These are phyloP conservation scores for Peronospora tabacina DNA, from an alignment of 352 stramenopile genomes.

Conservation along the genomic window DNA sequence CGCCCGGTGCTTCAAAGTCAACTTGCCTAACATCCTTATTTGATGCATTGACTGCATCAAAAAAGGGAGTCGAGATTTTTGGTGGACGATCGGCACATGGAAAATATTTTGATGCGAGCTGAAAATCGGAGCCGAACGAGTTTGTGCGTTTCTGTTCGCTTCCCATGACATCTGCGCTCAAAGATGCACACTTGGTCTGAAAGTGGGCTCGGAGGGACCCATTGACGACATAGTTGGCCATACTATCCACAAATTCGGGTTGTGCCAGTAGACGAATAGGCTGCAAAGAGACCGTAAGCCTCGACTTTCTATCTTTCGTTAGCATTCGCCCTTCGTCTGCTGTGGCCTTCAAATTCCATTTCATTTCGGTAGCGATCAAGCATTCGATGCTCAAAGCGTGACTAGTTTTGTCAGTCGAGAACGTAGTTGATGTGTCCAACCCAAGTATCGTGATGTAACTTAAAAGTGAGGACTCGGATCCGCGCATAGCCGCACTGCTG, in stretches of 20 bases:
- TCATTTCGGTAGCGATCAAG: slow-evolving; percentile 23
- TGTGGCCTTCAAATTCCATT: slow-evolving; percentile 1
- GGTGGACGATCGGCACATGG: slow-evolving; percentile 9
- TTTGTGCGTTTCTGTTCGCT: slow-evolving; percentile 10
- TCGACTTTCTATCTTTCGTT: slow-evolving; percentile 25
- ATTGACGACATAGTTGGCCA: slow-evolving; percentile 51
- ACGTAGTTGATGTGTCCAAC: slow-evolving; percentile 26
- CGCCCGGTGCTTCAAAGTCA: slow-evolving; percentile 11
- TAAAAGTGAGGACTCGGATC: slow-evolving; percentile 11
- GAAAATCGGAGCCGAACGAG: slow-evolving; percentile 20
- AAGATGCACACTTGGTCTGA: slow-evolving; percentile 17
- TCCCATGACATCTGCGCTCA: slow-evolving; percentile 7
- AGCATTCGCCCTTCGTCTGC: slow-evolving; percentile 3
- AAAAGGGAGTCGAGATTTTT: slow-evolving; percentile 47
- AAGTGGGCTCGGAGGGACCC: slow-evolving; percentile 44
- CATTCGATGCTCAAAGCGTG: slow-evolving; percentile 45
- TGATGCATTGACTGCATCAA: slow-evolving; percentile 48
- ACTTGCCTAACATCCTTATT: slow-evolving; percentile 21
- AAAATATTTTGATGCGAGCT: slow-evolving; percentile 18
- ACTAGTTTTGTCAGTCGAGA: slow-evolving; percentile 11
- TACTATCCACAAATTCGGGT: slow-evolving; percentile 51
- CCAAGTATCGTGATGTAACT: slow-evolving; percentile 55
- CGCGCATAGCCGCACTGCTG: slow-evolving; percentile 9
- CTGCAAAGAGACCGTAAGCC: slow-evolving; percentile 35
- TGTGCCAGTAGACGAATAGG: slow-evolving; percentile 49